Evolutionary conservation across 495 filamentous ascomycete genomes (phyloP), one percentile per base, ranked within the genome.

Genomic region (Tuber magnatum): DNA sequence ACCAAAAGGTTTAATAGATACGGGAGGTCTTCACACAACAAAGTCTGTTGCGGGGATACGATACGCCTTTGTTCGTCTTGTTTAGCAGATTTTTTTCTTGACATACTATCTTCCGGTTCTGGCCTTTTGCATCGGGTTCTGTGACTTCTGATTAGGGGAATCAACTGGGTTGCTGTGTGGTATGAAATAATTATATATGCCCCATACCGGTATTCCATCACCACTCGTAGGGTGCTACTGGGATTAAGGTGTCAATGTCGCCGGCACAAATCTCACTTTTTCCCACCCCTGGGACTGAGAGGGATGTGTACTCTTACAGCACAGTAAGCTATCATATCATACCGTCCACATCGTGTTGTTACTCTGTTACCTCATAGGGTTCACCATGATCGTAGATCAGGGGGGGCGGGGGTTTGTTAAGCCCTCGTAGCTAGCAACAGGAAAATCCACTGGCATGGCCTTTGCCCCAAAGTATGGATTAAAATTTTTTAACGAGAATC

Each of bases 1-100:
- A 70, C 43, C 71, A 79, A 79, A 75, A 70, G 32, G 48, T 79
- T 75, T 48, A 72, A 72, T 75, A 7, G 28, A 65, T 12, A 65
- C 12, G 56, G 56, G 28, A 35, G 28, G 28, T 65, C 56, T 7
- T 65, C 28, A 35, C 3, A 35, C 56, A 35, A 65, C 56, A 65
- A 65, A 35, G 56, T 35, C 14, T 18, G 28, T 35, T 35, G 28
- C 1, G 28, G 32, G 32, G 32, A 32, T 65, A 28, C 12, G 14
- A 12, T 65, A 65, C 51, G 28, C 32, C 35, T 65, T 65, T 3
- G 28, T 35, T 8, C n/a, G 28, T 32, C 28, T 32, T 18, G 9
- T 12, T 32, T 14, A 3, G 18, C 28, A 35, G 28, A 14, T 35
- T 65, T 16, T 35, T 65, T 20, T 16, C 56, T 20, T 20, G 28